Conservation (phyloP, 139 green algal species). For the Pleodorina starrii region DNA sequence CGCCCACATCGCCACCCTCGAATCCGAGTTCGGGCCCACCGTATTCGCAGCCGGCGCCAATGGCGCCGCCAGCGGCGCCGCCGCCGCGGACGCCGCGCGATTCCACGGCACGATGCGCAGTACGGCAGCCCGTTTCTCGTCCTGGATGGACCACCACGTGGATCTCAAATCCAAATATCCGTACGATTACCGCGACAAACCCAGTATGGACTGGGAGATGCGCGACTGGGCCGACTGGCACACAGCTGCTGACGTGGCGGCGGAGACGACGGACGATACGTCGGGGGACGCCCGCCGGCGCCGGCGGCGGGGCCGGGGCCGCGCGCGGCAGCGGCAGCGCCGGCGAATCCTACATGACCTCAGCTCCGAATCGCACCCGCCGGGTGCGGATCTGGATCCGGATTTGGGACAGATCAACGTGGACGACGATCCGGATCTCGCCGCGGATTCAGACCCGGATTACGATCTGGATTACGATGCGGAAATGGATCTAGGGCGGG, state of each 20-base stretch:
- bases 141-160: slow-evolving; percentile 25
- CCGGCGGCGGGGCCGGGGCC: too few relatives aligned
- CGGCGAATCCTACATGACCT: not conserved
- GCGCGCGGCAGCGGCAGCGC: not conserved
- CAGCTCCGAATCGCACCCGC: too few relatives aligned
- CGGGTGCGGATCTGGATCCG: too few relatives aligned
- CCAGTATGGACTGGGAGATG: slow-evolving; percentile 42
- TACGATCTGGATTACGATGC: not conserved
- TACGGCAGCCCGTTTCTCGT: not conserved
- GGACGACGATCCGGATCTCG: not conserved
- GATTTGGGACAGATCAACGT: too few relatives aligned
- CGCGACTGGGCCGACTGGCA: not conserved
- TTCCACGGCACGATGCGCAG: not conserved
- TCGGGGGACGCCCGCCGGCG: not conserved
- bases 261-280: not conserved
- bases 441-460: not conserved
- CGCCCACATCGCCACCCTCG: not conserved
- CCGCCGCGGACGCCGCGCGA: not conserved
- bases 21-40: not conserved
- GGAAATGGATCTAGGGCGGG: not conserved
- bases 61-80: too few relatives aligned
- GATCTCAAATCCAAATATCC: slow-evolving; percentile 1
- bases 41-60: not conserved
- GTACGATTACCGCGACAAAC: not conserved
- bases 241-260: not conserved